A percentile compares a stretch with the other conserved stretches of the same genome.
phyloP scores from a whole-genome alignment of 805 yeast genomes.

The Jamesozyma jinghongensis region DNA sequence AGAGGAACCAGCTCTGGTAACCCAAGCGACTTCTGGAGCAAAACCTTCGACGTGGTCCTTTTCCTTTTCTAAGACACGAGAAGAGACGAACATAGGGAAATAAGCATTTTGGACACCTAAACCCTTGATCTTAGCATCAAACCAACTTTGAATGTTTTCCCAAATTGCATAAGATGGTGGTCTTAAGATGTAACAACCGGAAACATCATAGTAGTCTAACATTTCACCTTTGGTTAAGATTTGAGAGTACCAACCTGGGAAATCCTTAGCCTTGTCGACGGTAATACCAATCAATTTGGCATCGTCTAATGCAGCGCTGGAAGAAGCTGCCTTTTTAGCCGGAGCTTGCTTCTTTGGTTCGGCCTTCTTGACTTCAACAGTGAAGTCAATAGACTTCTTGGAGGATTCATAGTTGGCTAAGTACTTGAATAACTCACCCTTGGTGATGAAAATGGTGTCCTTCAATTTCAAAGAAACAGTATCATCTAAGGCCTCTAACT shows the following conservation, averaged over 20 bases:
- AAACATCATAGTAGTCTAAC: constrained; percentile 97
- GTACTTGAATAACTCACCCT: constrained; percentile 22
- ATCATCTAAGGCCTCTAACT: constrained; percentile 34
- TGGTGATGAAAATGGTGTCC: constrained; percentile 18
- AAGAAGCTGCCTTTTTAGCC: constrained; percentile 19
- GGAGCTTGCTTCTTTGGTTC: constrained; percentile 27
- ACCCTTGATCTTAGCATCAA: constrained; percentile 69
- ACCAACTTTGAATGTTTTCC: constrained; percentile 89
- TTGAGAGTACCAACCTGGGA: constrained; percentile 97
- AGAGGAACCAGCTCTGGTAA: constrained; percentile 87
- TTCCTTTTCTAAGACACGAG: constrained; percentile 88
- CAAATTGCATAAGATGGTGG: constrained; percentile 92
- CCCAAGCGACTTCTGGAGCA: constrained; percentile 99
- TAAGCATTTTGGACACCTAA: constrained; percentile 92
- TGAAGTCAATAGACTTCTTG: constrained; percentile 41
- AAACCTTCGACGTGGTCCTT: constrained; percentile 98
- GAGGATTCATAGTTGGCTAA: constrained; percentile 36
- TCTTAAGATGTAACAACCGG: constrained; percentile 96
- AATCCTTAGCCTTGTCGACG: constrained; percentile 83
- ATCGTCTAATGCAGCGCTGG: constrained; percentile 56
- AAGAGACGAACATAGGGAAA: constrained; percentile 97
- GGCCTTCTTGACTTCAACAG: constrained; percentile 31
- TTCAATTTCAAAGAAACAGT: constrained; percentile 23
- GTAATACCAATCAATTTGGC: constrained; percentile 94
- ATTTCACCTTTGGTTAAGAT: constrained; percentile 93